phyloP scores from a whole-genome alignment of 2,329 filamentous ascomycete genomes.

The Sporothrix phasma region DNA sequence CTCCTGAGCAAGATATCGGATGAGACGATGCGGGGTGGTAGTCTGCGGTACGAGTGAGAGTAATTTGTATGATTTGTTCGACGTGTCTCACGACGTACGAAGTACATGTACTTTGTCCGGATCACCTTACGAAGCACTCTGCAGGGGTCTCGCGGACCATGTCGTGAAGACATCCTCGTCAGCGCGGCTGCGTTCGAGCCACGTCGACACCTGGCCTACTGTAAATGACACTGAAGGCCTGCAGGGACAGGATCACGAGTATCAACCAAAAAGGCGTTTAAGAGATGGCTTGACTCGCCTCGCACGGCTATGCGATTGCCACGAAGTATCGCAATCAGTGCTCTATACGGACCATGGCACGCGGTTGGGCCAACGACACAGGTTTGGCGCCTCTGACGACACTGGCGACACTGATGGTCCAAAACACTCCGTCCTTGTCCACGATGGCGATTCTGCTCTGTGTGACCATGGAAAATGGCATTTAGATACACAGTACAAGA shows the following conservation, averaged over 20 bases:
- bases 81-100: no score
- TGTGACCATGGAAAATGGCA: no score
- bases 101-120: no score
- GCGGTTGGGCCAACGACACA: not conserved
- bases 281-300: not conserved
- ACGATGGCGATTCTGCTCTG: not conserved
- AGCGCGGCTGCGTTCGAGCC: not conserved
- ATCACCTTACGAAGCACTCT: no score
- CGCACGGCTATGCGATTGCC: not conserved
- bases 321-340: not conserved
- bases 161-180: not conserved
- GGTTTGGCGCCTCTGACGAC: not conserved
- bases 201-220: not conserved
- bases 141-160: no score
- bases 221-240: not conserved
- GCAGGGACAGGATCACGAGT: not conserved
- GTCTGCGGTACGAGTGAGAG: no score
- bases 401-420: not conserved
- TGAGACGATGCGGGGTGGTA: not conserved
- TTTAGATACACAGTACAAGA: not conserved
- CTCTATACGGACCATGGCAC: not conserved
- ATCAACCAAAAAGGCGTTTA: no score
- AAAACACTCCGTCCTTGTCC: not conserved
- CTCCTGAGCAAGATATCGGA: not conserved
- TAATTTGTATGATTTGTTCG: no score